phyloP scores from a whole-genome alignment of 1,284 basidiomycete species.

The Phylloboletellus chloephorus region DNA sequence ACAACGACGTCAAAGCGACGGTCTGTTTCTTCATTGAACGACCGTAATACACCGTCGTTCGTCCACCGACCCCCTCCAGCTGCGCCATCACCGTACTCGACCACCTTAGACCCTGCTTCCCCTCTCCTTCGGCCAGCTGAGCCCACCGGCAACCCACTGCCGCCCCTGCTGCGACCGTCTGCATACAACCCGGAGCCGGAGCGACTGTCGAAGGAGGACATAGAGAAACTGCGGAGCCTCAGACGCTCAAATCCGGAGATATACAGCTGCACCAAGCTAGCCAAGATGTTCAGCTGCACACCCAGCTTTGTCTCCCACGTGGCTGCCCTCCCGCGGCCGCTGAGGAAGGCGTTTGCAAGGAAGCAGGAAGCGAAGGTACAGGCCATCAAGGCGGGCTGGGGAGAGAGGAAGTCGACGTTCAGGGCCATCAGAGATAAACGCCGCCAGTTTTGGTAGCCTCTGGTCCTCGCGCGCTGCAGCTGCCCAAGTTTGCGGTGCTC shows the following conservation, averaged over 20 bases:
- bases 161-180: conserved; percentile 42
- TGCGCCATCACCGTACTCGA: conserved; percentile 62
- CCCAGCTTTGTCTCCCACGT: conserved; percentile 49
- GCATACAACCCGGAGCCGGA: conserved; percentile 32
- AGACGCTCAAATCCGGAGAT: conserved; percentile 45
- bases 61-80: conserved; percentile 75
- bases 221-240: conserved; percentile 54
- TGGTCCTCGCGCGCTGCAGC: too few relatives aligned
- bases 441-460: conserved; percentile 51
- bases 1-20: too few relatives aligned
- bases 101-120: conserved; percentile 60
- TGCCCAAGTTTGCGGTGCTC: too few relatives aligned
- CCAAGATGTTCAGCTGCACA: conserved; percentile 55
- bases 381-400: conserved; percentile 47
- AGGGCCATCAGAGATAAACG: conserved; percentile 53
- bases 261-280: conserved; percentile 49
- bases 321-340: conserved; percentile 49
- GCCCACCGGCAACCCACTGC: conserved; percentile 31
- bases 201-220: conserved; percentile 46
- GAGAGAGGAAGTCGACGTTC: conserved; percentile 49
- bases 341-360: conserved; percentile 36
- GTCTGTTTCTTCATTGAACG: too few relatives aligned
- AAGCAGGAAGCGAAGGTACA: conserved; percentile 39
- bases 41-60: conserved; percentile 62
- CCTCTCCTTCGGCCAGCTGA: conserved; percentile 49